Evolutionary conservation across 148 eudicot genomes (phyloP).

Genomic region (Chenopodium suecicum): DNA sequence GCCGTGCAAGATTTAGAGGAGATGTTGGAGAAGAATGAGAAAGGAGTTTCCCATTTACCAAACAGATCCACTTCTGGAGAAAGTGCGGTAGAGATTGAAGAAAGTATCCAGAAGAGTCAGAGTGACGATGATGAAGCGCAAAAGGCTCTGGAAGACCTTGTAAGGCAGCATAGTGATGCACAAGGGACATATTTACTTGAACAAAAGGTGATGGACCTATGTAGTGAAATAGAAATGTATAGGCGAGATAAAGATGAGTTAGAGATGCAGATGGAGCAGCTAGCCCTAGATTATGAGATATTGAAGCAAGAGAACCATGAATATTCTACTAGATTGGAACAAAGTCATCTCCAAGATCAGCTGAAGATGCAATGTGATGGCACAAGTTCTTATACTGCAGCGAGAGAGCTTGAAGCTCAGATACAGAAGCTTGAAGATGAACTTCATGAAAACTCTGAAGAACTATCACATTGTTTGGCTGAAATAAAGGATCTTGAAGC

Average conservation of each 20-base stretch:
- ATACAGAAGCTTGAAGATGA: constrained; percentile 38
- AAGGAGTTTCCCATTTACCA: constrained; percentile 37
- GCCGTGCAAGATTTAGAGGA: constrained; percentile 89
- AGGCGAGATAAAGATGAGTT: constrained; percentile 86
- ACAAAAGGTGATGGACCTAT: constrained; percentile 70
- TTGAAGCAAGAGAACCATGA: constrained; percentile 93
- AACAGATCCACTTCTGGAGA: constrained; percentile 29
- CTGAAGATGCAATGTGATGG: constrained; percentile 83
- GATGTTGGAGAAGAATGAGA: constrained; percentile 63
- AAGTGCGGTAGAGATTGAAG: constrained; percentile 37
- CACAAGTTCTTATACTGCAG: constrained; percentile 49
- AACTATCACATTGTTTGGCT: constrained; percentile 33
- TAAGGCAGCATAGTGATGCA: constrained; percentile 63
- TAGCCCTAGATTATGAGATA: constrained; percentile 91
- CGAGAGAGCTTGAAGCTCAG: constrained; percentile 31
- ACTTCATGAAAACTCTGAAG: constrained; percentile 31
- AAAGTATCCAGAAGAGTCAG: constrained; percentile 36
- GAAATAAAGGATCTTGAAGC: constrained; percentile 33
- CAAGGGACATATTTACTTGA: constrained; percentile 64
- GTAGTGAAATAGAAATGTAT: constrained; percentile 70
- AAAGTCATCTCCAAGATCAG: constrained; percentile 76
- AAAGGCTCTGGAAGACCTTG: constrained; percentile 76
- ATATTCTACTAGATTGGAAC: constrained; percentile 63
- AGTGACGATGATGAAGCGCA: constrained; percentile 74
- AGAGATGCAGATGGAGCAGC: constrained; percentile 96